Conservation (phyloP, 2,329 filamentous ascomycete species). For the Gaeumannomyces sp. region DNA sequence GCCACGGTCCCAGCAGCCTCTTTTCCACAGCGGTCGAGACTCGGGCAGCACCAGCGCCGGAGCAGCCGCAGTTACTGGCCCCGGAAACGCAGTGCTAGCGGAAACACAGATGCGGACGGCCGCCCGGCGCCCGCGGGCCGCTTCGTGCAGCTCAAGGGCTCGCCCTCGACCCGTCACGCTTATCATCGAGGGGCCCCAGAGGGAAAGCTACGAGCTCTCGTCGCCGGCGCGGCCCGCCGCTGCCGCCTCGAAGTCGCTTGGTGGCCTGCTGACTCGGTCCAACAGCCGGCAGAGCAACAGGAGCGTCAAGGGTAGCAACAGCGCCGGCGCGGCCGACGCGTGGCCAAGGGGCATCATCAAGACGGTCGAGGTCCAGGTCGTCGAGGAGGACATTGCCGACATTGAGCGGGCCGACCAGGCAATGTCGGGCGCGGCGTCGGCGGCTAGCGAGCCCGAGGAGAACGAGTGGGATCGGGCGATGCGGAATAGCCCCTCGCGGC, state of each 20-base stretch:
- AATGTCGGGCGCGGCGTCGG: constrained; percentile 8
- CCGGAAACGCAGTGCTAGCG: background rate
- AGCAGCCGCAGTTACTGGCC: constrained; percentile 12
- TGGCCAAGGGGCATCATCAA: constrained; percentile 32
- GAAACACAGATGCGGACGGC: no score
- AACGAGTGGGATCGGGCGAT: constrained; percentile 8
- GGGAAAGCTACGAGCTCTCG: constrained; percentile 16
- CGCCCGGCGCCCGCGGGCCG: background rate
- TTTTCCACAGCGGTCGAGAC: background rate
- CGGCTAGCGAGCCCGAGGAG: background rate
- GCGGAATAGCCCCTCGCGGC: background rate
- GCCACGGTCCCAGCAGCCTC: constrained; percentile 13
- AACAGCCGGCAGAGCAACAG: constrained; percentile 11
- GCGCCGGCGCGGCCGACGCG: background rate
- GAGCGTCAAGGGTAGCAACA: constrained; percentile 9
- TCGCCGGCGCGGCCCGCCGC: constrained; percentile 2
- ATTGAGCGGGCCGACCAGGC: constrained; percentile 6
- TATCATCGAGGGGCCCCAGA: constrained; percentile 21
- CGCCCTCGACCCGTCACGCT: constrained; percentile 20
- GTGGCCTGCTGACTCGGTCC: background rate
- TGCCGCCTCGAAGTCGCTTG: background rate
- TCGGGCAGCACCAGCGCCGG: constrained; percentile 12
- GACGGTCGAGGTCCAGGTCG: constrained; percentile 29
- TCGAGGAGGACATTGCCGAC: constrained; percentile 26
- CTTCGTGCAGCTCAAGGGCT: constrained; percentile 18